These are phyloP conservation scores for Picea mariana DNA, from an alignment of 83 land plant species.

Conservation along the genomic window DNA sequence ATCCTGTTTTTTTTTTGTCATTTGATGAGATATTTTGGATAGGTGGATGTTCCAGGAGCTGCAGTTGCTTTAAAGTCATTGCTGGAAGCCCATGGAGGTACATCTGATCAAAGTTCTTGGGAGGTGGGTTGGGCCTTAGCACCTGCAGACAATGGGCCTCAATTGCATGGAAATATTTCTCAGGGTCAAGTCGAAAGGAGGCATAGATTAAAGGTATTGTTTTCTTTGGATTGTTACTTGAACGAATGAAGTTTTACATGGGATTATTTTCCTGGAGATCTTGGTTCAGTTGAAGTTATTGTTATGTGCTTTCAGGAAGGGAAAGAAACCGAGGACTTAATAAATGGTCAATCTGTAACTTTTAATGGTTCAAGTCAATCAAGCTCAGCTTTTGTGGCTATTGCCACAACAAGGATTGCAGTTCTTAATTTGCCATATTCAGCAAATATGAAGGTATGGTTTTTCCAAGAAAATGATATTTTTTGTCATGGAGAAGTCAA, in stretches of 20 bases:
- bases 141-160: conserved; percentile 25
- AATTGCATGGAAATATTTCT: conserved; percentile 17
- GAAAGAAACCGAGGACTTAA: neutral
- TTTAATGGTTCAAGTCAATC: conserved; percentile 21
- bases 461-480: neutral
- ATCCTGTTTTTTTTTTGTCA: neutral
- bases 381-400: conserved; percentile 29
- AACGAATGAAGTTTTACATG: neutral
- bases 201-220: conserved; percentile 14
- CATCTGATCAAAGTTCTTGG: conserved; percentile 60
- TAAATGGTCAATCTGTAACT: neutral
- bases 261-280: neutral
- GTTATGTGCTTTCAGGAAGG: neutral
- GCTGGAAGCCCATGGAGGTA: conserved; percentile 62
- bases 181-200: conserved; percentile 12
- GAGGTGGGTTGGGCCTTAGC: conserved; percentile 89
- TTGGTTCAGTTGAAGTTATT: neutral
- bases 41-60: conserved; percentile 79
- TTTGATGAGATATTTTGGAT: neutral
- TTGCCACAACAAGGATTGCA: conserved; percentile 50
- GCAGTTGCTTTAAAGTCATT: conserved; percentile 66
- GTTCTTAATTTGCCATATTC: conserved; percentile 37
- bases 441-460: conserved; percentile 28
- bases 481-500: too few relatives aligned
- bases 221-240: neutral